These are phyloP conservation scores for Chytridium lagenaria DNA, from an alignment of 371 early-diverging fungal genomes.

Conservation along the genomic window DNA sequence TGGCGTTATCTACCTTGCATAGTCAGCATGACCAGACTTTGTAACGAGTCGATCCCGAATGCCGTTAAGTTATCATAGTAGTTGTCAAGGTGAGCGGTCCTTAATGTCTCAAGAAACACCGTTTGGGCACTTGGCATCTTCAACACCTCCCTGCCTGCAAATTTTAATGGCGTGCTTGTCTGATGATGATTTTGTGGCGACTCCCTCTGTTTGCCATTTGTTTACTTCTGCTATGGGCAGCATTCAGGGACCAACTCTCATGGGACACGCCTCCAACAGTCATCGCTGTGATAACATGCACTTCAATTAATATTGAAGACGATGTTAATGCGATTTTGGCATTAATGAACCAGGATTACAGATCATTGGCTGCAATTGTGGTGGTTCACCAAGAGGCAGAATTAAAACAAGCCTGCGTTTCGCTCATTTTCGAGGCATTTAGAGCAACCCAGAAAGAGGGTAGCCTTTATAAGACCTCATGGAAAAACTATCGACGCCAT, in stretches of 20 bases:
- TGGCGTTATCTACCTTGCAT: conserved; percentile 62
- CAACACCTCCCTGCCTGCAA: background rate
- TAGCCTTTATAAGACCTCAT: too few species aligned
- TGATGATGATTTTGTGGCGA: too few species aligned
- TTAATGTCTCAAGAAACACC: conserved; percentile 53
- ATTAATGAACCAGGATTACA: background rate
- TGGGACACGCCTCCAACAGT: too few species aligned
- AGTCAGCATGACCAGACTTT: conserved; percentile 66
- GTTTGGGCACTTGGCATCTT: background rate
- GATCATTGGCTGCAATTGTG: background rate
- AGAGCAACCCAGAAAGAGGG: too few species aligned
- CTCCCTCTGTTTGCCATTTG: too few species aligned
- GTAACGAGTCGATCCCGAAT: conserved; percentile 54
- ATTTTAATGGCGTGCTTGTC: too few species aligned
- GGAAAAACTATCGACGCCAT: too few species aligned
- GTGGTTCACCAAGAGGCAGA: background rate
- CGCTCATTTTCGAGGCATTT: too few species aligned
- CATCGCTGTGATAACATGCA: background rate
- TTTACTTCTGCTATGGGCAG: too few species aligned
- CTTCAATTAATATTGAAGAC: background rate
- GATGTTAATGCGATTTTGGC: background rate
- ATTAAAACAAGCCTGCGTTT: background rate
- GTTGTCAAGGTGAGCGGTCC: conserved; percentile 41
- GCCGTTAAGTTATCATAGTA: conserved; percentile 52
- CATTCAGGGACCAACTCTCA: too few species aligned